Conservation (phyloP, 176 grass and related monocot genomes). For the Thinopyrum elongatum region DNA sequence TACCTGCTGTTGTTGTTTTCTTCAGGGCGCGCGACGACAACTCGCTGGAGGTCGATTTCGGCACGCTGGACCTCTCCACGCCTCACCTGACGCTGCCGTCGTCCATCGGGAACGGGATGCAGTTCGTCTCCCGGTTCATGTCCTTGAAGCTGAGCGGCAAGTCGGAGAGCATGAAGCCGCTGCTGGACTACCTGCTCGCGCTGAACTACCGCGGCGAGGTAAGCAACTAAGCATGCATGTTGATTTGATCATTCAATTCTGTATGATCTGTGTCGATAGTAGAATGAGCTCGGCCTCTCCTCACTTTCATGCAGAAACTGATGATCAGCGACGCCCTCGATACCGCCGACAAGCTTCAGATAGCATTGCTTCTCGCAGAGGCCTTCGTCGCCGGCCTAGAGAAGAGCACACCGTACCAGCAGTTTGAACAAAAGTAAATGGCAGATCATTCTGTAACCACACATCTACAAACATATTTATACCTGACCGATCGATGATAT, state of each 20-base stretch:
- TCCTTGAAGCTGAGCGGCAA: conserved; percentile 57
- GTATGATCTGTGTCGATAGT: background rate
- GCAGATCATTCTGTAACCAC: background rate
- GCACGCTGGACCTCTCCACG: conserved; percentile 60
- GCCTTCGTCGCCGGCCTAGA: conserved; percentile 52
- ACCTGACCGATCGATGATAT: background rate
- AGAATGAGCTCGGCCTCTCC: background rate
- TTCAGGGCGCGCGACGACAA: conserved; percentile 80
- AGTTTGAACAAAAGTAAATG: conserved; percentile 82
- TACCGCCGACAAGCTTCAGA: conserved; percentile 86
- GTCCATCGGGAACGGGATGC: conserved; percentile 79
- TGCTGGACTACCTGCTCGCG: conserved; percentile 73
- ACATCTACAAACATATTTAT: background rate
- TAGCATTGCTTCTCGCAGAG: conserved; percentile 80
- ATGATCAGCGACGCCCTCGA: conserved; percentile 75
- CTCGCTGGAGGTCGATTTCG: conserved; percentile 88
- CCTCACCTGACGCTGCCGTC: conserved; percentile 71
- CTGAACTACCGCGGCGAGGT: conserved; percentile 73
- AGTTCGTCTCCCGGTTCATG: conserved; percentile 73
- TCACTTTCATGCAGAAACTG: conserved; percentile 60
- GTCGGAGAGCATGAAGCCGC: conserved; percentile 68
- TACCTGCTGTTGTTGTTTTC: background rate
- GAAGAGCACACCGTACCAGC: conserved; percentile 63
- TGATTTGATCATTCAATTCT: background rate
- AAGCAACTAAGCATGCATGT: background rate